Percentiles rank a stretch among this genome's conserved stretches.
Evolutionary conservation across 2,329 filamentous ascomycete genomes (phyloP).

Genomic region (Trichoderma afroharzianum): DNA sequence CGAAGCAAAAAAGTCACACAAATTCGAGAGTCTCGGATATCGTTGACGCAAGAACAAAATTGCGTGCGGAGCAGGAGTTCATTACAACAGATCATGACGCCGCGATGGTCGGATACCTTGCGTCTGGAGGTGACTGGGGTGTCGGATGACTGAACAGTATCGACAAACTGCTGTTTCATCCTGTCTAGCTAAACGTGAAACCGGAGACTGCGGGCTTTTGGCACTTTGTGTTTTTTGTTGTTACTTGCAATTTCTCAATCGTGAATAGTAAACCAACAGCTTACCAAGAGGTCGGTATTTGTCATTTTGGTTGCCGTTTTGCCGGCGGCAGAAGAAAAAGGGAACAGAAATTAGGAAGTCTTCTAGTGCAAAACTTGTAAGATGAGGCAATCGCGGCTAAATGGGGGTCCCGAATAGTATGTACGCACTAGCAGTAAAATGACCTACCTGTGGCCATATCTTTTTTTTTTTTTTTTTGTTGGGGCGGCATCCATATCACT

Average conservation of each 20-base stretch:
- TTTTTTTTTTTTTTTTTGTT: not conserved
- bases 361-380: not conserved
- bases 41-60: constrained; percentile 1
- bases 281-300: not conserved
- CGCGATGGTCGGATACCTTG: not conserved
- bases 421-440: not conserved
- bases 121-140: not conserved
- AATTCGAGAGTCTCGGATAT: not conserved
- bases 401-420: not conserved
- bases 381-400: constrained; percentile 9
- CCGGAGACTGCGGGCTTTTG: not conserved
- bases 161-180: not conserved
- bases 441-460: not conserved
- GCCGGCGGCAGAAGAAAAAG: not conserved
- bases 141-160: not conserved
- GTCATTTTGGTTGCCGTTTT: not conserved
- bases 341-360: not conserved
- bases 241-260: not conserved
- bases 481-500: not conserved
- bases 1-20: not conserved
- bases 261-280: not conserved
- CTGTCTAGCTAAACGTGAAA: not conserved
- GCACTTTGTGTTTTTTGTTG: not conserved
- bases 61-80: constrained; percentile 9
- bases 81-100: constrained; percentile 8